Evolutionary conservation across 495 filamentous ascomycete genomes (phyloP).

Genomic region (Aspergillus panamensis): DNA sequence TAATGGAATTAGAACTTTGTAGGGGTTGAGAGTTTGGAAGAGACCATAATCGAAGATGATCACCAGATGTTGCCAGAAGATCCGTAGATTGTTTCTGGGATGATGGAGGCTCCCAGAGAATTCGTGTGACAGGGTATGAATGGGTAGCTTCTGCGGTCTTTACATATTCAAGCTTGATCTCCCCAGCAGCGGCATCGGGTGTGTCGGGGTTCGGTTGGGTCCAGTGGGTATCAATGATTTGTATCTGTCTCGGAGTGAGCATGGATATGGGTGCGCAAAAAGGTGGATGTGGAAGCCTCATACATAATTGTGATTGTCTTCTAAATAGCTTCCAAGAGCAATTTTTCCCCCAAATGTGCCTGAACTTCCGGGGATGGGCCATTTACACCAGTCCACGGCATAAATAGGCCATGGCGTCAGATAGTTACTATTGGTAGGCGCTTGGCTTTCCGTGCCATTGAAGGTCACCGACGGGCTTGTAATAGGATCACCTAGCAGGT

Average conservation of each 20-base stretch:
- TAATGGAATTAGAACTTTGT: conserved; percentile 67
- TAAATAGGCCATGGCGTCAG: conserved; percentile 93
- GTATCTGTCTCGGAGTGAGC: conserved; percentile 61
- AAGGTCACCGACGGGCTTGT: conserved; percentile 36
- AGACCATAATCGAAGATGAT: conserved; percentile 95
- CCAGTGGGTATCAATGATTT: conserved; percentile 89
- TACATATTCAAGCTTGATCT: conserved; percentile 80
- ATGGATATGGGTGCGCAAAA: background rate
- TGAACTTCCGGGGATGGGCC: conserved; percentile 67
- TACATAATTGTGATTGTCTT: conserved; percentile 98
- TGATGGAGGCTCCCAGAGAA: conserved; percentile 97
- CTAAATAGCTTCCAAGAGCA: conserved; percentile 90
- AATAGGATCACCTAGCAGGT: conserved; percentile 65
- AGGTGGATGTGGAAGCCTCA: conserved; percentile 24
- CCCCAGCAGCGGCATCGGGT: conserved; percentile 60
- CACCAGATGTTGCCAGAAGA: conserved; percentile 91
- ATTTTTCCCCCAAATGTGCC: conserved; percentile 80
- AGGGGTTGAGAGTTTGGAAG: conserved; percentile 57
- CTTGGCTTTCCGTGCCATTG: conserved; percentile 45
- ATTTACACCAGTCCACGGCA: conserved; percentile 99
- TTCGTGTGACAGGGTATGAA: conserved; percentile 93
- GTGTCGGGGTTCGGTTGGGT: conserved; percentile 64
- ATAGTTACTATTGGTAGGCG: conserved; percentile 78
- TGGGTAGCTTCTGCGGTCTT: conserved; percentile 97
- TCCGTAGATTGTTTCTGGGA: conserved; percentile 95